phyloP scores from a whole-genome alignment of 495 filamentous ascomycete species.

The Aspergillus bridgeri region DNA sequence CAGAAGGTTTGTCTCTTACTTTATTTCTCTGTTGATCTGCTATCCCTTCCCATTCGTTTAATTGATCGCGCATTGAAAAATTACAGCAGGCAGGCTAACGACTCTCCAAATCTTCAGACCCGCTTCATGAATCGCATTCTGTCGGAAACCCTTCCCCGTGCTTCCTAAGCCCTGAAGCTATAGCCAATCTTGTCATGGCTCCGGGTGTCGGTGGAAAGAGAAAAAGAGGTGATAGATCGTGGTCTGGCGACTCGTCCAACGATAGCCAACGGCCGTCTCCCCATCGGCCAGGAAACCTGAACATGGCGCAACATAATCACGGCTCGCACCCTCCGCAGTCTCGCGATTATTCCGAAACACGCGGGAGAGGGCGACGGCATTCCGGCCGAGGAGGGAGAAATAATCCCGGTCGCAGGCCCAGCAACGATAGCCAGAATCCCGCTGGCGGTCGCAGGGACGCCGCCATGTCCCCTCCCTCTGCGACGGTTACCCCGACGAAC shows the following conservation, averaged over 20 bases:
- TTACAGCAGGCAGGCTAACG: slow-evolving; percentile 15
- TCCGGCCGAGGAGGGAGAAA: slow-evolving; percentile 42
- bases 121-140: slow-evolving; percentile 42
- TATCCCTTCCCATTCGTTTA: background rate
- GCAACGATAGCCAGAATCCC: slow-evolving; percentile 32
- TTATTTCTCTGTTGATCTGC: background rate
- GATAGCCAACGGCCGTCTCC: slow-evolving; percentile 58
- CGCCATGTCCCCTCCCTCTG: slow-evolving; percentile 40
- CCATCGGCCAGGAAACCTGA: slow-evolving; percentile 58
- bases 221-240: slow-evolving; percentile 54
- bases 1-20: slow-evolving; percentile 14
- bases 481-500: slow-evolving; percentile 25
- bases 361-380: slow-evolving; percentile 42
- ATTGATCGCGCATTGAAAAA: background rate
- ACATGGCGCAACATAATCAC: slow-evolving; percentile 51
- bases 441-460: slow-evolving; percentile 28
- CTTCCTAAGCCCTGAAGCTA: slow-evolving; percentile 28
- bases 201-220: slow-evolving; percentile 54
- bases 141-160: slow-evolving; percentile 25
- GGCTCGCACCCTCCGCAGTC: slow-evolving; percentile 15
- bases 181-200: slow-evolving; percentile 40
- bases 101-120: slow-evolving; percentile 18
- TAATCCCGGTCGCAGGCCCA: slow-evolving; percentile 31
- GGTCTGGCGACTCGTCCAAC: slow-evolving; percentile 49
- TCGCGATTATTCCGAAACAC: slow-evolving; percentile 43